Percentiles rank a stretch among this genome's conserved stretches.
These are phyloP conservation scores for Macrolepiota dolichaula DNA, from an alignment of 768 basidiomycete species.

Conservation along the genomic window DNA sequence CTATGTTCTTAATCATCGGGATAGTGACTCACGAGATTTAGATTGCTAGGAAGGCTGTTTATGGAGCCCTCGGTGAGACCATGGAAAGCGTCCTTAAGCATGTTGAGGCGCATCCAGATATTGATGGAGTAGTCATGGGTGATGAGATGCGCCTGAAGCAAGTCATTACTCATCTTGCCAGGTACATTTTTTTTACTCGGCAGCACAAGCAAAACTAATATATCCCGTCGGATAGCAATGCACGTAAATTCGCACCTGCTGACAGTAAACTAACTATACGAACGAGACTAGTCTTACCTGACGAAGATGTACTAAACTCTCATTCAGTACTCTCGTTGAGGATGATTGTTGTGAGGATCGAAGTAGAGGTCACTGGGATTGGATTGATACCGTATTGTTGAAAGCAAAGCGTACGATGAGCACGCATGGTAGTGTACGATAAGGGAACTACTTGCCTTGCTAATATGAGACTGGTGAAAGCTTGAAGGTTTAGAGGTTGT, in stretches of 20 bases:
- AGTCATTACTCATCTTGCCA: constrained; percentile 81
- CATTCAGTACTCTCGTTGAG: constrained; percentile 30
- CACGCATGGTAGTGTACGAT: no score
- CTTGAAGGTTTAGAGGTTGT: no score
- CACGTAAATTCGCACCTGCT: constrained; percentile 73
- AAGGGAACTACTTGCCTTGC: no score
- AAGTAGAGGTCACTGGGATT: constrained; percentile 72
- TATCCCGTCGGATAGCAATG: constrained; percentile 45
- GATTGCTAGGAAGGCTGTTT: constrained; percentile 58
- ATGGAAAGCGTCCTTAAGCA: constrained; percentile 36
- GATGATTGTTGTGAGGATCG: constrained; percentile 78
- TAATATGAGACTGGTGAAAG: no score
- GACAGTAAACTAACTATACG: constrained; percentile 67
- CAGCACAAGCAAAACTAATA: not conserved
- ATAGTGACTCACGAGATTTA: not conserved
- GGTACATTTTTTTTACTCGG: constrained; percentile 31
- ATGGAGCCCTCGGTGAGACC: constrained; percentile 55
- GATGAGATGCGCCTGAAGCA: constrained; percentile 82
- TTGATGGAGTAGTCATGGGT: constrained; percentile 72
- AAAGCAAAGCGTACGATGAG: no score
- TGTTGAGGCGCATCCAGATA: constrained; percentile 42
- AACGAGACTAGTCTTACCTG: constrained; percentile 51
- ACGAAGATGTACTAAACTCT: constrained; percentile 17
- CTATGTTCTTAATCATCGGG: not conserved
- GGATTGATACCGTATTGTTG: constrained; percentile 40